Evolutionary conservation across 805 yeast genomes (phyloP), one percentile per base, ranked within the genome.

Genomic region (Candida chilensis): DNA sequence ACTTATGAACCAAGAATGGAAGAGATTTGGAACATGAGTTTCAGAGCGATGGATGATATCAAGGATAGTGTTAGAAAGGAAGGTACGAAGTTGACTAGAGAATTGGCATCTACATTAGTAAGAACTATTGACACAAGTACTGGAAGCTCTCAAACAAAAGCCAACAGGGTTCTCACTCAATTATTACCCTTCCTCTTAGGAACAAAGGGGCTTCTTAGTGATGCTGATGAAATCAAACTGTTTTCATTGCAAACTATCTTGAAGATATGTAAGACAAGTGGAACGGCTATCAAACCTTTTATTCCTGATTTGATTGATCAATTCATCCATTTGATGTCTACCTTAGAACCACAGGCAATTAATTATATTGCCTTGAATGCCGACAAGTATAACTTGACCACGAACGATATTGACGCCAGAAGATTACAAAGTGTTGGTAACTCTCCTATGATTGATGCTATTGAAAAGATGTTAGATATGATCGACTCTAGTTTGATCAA

Each of bases 11-110:
- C 46, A 8, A 45, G 57, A 7, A 44, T 81, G 35, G 80, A 82
- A 35, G 75, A 74, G 4, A 73, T 90, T 19, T 90, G 96, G 96
- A 63, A 68, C 4, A 78, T 84, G 82, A 78, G 88, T 29, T 88
- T 90, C 57, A 69, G 98, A 45, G 72, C 74, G 0, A 72, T 90
- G 71, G 98, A 90, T 56, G 97, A 90, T 57, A 85, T 90, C 35
- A 92, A 92, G 51, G 96, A 85, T 21, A 82, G 94, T 54, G 96
- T 92, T 3, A 65, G 96, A 30, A 72, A 71, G 34, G 94, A 85
- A 27, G 96, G 94, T 7, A 56, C 66, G 24, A 69, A 68, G 20
- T 57, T 92, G 22, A 74, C 94, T 1, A 72, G 77, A 37, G 64
- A 69, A 7, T 61, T 88, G 17, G 74, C 94, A 0, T 66, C 75